Percentiles rank a stretch among this genome's conserved stretches.
Evolutionary conservation across 2,329 filamentous ascomycete species (phyloP).

Genomic region (Exophiala bonariae): DNA sequence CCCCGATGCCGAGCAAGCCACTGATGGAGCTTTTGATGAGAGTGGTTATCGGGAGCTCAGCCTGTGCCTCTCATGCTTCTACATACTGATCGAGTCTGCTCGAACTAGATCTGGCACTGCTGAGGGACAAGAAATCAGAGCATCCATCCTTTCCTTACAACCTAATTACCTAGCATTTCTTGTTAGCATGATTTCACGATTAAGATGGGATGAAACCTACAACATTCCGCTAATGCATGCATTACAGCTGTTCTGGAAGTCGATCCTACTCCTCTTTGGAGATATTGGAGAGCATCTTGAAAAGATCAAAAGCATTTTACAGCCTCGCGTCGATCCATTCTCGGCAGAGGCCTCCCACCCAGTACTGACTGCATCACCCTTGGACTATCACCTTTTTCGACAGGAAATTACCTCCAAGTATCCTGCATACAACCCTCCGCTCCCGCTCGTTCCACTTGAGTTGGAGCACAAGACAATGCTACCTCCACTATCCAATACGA

Average conservation of each 20-base stretch:
- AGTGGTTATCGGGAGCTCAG: slow-evolving; percentile 25
- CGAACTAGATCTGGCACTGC: slow-evolving; percentile 14
- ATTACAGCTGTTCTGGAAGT: slow-evolving; percentile 88
- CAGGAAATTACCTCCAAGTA: slow-evolving; percentile 98
- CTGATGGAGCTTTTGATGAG: slow-evolving; percentile 26
- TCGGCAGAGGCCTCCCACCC: slow-evolving; percentile 62
- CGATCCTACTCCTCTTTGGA: slow-evolving; percentile 81
- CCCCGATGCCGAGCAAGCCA: slow-evolving; percentile 11
- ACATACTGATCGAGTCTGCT: slow-evolving; percentile 27
- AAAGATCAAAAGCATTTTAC: slow-evolving; percentile 69
- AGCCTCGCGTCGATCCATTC: slow-evolving; percentile 54
- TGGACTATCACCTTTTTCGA: slow-evolving; percentile 94
- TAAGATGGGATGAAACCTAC: slow-evolving; percentile 67
- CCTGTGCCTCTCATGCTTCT: slow-evolving; percentile 28
- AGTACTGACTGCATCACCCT: slow-evolving; percentile 82
- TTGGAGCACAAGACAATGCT: slow-evolving; percentile 88
- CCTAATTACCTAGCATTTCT: slow-evolving; percentile 27
- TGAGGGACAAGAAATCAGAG: slow-evolving; percentile 18
- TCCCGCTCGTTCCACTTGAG: slow-evolving; percentile 78
- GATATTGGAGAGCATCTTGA: slow-evolving; percentile 68
- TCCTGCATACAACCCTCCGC: slow-evolving; percentile 89
- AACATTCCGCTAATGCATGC: slow-evolving; percentile 65
- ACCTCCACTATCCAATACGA: slow-evolving; percentile 77
- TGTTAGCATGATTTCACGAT: slow-evolving; percentile 29
- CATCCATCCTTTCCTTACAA: slow-evolving; percentile 17